Evolutionary conservation across 108 stramenopile genomes (phyloP), one percentile per base, ranked within the genome.

Genomic region (Conticribra guillardii): DNA sequence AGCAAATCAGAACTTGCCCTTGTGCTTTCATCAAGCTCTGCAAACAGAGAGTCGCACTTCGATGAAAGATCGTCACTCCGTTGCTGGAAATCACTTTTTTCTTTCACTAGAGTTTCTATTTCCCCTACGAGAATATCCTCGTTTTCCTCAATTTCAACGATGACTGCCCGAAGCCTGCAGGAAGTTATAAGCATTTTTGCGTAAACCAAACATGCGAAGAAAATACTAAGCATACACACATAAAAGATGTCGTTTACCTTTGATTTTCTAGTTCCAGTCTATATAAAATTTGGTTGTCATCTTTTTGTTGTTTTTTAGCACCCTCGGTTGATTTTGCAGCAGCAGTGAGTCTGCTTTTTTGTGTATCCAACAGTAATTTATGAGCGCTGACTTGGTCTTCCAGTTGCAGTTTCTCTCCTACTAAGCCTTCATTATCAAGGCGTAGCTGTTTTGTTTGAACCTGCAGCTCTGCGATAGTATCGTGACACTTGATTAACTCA

Each of bases 201-300:
- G n/a, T n/a, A n/a, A n/a, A n/a, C n/a, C n/a, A n/a, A n/a, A n/a
- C n/a, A n/a, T n/a, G n/a, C n/a, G n/a, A n/a, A n/a, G n/a, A n/a
- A n/a, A n/a, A n/a, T n/a, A n/a, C n/a, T n/a, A n/a, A n/a, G n/a
- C n/a, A n/a, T n/a, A n/a, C n/a, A n/a, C n/a, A n/a, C n/a, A n/a
- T n/a, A n/a, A n/a, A n/a, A n/a, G n/a, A n/a, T n/a, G n/a, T n/a
- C n/a, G n/a, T n/a, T 46, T 61, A 61, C 60, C 64, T 30, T 45
- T 71, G 66, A 65, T 81, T 76, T 28, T 81, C 80, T 17, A 81
- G 2, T 46, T 81, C 80, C 27, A 81, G 75, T 22, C 54, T 45
- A 33, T 77, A 53, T 16, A 77, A n/a, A 15, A 50, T 32, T 24
- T 57, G 54, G 44, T 47, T 71, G 18, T 54, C 62, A 30, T 70